Base-by-base conservation (phyloP, 83 land plant species). In the Picea abies region DNA sequence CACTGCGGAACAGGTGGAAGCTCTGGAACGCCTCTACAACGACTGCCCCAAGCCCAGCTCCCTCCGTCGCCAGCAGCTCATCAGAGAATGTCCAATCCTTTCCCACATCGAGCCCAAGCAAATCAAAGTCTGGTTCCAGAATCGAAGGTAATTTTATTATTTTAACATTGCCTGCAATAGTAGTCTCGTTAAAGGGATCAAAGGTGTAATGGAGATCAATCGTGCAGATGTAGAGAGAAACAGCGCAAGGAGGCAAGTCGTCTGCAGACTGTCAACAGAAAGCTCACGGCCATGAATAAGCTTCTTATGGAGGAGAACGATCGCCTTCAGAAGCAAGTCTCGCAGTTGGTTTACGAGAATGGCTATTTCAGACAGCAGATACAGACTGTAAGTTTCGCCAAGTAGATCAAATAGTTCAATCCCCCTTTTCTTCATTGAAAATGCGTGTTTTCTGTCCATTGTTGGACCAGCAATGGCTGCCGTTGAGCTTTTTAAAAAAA, bases 241-340 rank as follows among this genome's bases (percentile, higher is more conserved):
- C 90, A 88, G 83, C 80, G 94, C 80, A 85, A 92, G 81, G 97
- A 95, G 75, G 89, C 97, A 0, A 90, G 94, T 49, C 90, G 96
- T 5, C 93, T 95, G 3, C 92, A 88, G 82, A 87, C 92, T 1
- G 94, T 95, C 29, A 95, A 95, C 62, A 78, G 91, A 64, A 94
- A 95, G 86, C 89, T 95, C 78, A 84, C 89, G 58, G 94, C 97
- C 26, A 95, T 95, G 97, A 95, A 95, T 88, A 91, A 92, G 88
- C 82, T 95, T 65, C 87, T 95, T 82, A 94, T 95, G 95, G 99
- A 97, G 85, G 99, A 97, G 88, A 97, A 97, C 84, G 99, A 97
- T 82, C 92, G 99, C 3, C 84, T 97, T 17, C 95, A 96, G 83
- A 97, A 97, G 91, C 99, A 95, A 86, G 94, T 95, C 63, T 94